phyloP scores from a whole-genome alignment of 495 filamentous ascomycete species.

The Arthonia radiata region DNA sequence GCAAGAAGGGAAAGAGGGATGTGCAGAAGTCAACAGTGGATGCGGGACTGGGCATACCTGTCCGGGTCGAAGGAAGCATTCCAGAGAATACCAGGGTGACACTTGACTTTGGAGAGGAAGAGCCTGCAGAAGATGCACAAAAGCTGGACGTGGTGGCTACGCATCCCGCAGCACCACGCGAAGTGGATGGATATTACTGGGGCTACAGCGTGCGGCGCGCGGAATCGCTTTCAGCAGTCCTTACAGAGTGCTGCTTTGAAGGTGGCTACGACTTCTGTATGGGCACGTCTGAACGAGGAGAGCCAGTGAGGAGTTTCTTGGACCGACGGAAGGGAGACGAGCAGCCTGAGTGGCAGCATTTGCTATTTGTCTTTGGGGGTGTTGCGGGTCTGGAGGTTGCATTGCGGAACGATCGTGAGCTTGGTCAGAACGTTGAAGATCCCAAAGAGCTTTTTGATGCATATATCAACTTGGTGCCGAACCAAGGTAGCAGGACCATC shows the following conservation, averaged over 20 bases:
- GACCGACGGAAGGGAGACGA: conserved; percentile 1
- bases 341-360: conserved; percentile 29
- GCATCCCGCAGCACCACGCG: conserved; percentile 31
- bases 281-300: conserved; percentile 50
- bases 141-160: conserved; percentile 23
- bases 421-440: conserved; percentile 20
- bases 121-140: neutral
- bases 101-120: conserved; percentile 25
- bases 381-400: conserved; percentile 46
- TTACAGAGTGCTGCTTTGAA: conserved; percentile 18
- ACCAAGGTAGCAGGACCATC: conserved; percentile 53
- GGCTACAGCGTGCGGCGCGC: conserved; percentile 40
- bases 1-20: conserved; percentile 1
- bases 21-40: conserved; percentile 24
- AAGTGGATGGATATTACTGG: conserved; percentile 53
- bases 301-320: conserved; percentile 14
- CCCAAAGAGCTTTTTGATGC: conserved; percentile 45
- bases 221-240: conserved; percentile 32
- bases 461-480: conserved; percentile 51
- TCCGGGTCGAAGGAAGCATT: conserved; percentile 27
- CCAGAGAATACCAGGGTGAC: conserved; percentile 39
- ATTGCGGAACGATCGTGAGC: conserved; percentile 33
- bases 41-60: conserved; percentile 24
- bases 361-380: conserved; percentile 49
- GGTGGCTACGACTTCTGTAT: conserved; percentile 31